phyloP scores from a whole-genome alignment of 495 filamentous ascomycete genomes.

The Neurospora africana region DNA sequence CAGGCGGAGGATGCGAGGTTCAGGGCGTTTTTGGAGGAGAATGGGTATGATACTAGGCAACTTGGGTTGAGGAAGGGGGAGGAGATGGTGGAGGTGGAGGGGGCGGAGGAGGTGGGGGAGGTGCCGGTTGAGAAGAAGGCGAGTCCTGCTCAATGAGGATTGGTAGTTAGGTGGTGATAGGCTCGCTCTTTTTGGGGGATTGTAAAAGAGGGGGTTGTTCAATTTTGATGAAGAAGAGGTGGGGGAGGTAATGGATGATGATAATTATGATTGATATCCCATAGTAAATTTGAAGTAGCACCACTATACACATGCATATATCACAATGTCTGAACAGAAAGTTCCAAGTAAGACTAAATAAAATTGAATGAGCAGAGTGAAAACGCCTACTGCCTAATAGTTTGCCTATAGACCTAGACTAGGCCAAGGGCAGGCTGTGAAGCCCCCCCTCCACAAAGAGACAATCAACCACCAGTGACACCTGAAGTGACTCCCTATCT shows the following conservation, averaged over 20 bases:
- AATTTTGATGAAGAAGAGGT: background rate
- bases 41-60: slow-evolving; percentile 62
- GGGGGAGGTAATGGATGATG: background rate
- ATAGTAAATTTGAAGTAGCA: background rate
- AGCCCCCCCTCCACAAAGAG: background rate
- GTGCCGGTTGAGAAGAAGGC: background rate
- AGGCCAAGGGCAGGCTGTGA: background rate
- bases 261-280: background rate
- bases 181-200: background rate
- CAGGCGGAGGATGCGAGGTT: slow-evolving; percentile 60
- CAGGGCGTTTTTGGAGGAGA: slow-evolving; percentile 50
- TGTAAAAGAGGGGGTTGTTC: background rate
- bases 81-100: slow-evolving; percentile 1
- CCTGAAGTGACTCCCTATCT: background rate
- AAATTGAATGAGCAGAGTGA: background rate
- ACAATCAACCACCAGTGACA: background rate
- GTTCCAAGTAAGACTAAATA: background rate
- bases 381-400: background rate
- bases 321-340: background rate
- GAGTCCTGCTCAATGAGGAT: background rate
- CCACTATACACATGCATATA: background rate
- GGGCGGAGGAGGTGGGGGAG: background rate
- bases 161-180: background rate
- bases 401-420: background rate
- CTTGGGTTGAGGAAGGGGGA: slow-evolving; percentile 45